A percentile compares a stretch with the other conserved stretches of the same genome.
phyloP scores from a whole-genome alignment of 257 asterid species.

The Solanum chiquidenum region DNA sequence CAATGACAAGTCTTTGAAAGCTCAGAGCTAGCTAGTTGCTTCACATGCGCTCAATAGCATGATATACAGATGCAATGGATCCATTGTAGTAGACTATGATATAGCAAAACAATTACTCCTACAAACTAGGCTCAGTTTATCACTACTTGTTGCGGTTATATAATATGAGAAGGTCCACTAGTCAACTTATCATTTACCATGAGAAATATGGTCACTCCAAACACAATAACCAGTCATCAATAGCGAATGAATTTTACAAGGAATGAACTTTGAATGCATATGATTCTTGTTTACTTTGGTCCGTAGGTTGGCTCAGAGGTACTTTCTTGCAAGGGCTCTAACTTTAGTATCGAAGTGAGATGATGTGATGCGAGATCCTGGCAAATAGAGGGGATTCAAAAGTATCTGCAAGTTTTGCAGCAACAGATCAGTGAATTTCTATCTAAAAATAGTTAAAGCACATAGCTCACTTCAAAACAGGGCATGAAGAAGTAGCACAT shows the following conservation, averaged over 20 bases:
- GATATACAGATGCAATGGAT: neutral
- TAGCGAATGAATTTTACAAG: neutral
- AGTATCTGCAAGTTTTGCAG: conserved; percentile 54
- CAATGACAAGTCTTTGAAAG: neutral
- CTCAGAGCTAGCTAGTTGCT: neutral
- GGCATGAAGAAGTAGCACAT: neutral
- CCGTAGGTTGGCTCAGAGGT: conserved; percentile 33
- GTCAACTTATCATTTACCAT: neutral
- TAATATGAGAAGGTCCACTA: neutral
- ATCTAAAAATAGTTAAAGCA: neutral
- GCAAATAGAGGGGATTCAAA: conserved; percentile 87
- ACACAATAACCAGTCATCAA: neutral
- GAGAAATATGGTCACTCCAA: neutral
- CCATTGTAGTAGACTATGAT: neutral
- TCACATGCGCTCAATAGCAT: neutral
- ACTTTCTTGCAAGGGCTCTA: conserved; percentile 87
- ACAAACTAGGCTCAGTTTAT: neutral
- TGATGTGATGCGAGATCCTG: conserved; percentile 91
- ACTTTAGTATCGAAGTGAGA: conserved; percentile 98
- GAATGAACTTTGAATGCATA: neutral
- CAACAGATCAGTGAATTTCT: neutral
- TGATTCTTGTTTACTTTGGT: neutral
- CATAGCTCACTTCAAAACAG: neutral
- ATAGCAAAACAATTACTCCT: neutral
- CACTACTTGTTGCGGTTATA: neutral